These are phyloP conservation scores for Phlebopus sp. DNA, from an alignment of 1,284 basidiomycete species.

Conservation along the genomic window DNA sequence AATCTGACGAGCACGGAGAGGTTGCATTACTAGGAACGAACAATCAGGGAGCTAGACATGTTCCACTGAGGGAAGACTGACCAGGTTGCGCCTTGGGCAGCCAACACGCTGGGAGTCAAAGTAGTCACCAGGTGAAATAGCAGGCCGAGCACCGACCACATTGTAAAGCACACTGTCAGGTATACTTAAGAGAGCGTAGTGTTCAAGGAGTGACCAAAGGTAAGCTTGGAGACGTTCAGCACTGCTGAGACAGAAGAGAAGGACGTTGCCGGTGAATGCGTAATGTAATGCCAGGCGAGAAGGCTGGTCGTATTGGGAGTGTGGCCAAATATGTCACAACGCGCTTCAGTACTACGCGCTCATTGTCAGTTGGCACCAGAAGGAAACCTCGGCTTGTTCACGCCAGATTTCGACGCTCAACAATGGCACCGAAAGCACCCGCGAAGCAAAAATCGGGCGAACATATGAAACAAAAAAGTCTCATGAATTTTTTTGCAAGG, in stretches of 20 bases:
- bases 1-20: constrained; percentile 48
- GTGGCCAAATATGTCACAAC: constrained; percentile 23
- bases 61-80: constrained; percentile 5
- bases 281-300: too few relatives aligned
- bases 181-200: constrained; percentile 19
- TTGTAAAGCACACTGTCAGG: constrained; percentile 3
- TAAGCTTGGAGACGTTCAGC: neutral
- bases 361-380: constrained; percentile 7
- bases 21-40: constrained; percentile 46
- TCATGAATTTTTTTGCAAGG: constrained; percentile 68
- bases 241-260: neutral
- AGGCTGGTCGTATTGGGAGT: neutral
- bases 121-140: constrained; percentile 17
- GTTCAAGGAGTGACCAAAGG: neutral
- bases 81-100: constrained; percentile 29
- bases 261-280: neutral
- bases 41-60: too few relatives aligned
- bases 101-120: constrained; percentile 15
- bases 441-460: constrained; percentile 32
- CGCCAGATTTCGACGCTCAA: constrained; percentile 13
- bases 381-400: too few relatives aligned
- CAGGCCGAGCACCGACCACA: constrained; percentile 20
- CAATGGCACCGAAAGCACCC: constrained; percentile 36
- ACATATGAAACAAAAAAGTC: constrained; percentile 68
- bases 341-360: constrained; percentile 4